Evolutionary conservation across 2,329 filamentous ascomycete genomes (phyloP).

Genomic region (Cadophora gregata): DNA sequence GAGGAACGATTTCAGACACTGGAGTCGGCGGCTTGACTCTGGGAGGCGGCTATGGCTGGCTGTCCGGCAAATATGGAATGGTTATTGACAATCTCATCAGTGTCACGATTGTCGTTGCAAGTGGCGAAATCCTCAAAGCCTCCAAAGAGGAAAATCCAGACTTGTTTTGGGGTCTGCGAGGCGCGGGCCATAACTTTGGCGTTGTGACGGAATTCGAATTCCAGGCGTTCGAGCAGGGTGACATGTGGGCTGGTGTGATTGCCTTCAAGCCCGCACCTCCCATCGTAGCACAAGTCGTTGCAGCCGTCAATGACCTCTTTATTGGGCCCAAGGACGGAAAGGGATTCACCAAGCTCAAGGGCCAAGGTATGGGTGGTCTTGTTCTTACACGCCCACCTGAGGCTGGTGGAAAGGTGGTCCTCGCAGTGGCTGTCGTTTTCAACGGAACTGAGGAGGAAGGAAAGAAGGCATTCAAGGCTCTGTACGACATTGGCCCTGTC

Average conservation of each 20-base stretch:
- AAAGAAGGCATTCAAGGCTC: conserved; percentile 34
- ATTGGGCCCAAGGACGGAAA: conserved; percentile 26
- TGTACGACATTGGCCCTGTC: conserved; percentile 42
- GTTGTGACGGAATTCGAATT: conserved; percentile 29
- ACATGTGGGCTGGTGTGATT: conserved; percentile 9
- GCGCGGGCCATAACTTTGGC: conserved; percentile 47
- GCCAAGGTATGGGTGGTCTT: neutral
- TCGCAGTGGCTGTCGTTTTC: conserved; percentile 37
- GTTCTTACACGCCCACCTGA: conserved; percentile 8
- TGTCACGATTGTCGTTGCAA: conserved; percentile 26
- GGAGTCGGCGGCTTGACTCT: conserved; percentile 27
- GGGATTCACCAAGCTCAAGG: conserved; percentile 1
- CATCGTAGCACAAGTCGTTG: neutral
- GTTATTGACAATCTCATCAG: conserved; percentile 31
- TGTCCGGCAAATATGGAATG: conserved; percentile 49
- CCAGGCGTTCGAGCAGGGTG: conserved; percentile 19
- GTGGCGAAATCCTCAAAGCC: conserved; percentile 40
- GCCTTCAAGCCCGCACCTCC: conserved; percentile 15
- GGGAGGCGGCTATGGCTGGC: conserved; percentile 53
- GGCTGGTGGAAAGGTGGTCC: conserved; percentile 17
- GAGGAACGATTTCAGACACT: conserved; percentile 8
- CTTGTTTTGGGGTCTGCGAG: conserved; percentile 59
- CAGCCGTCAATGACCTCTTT: conserved; percentile 11
- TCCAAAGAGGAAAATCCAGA: conserved; percentile 52
- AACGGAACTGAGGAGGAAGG: conserved; percentile 44